These are phyloP conservation scores for Cystobasidium slooffiae DNA, from an alignment of 1,284 basidiomycete species.

Conservation along the genomic window DNA sequence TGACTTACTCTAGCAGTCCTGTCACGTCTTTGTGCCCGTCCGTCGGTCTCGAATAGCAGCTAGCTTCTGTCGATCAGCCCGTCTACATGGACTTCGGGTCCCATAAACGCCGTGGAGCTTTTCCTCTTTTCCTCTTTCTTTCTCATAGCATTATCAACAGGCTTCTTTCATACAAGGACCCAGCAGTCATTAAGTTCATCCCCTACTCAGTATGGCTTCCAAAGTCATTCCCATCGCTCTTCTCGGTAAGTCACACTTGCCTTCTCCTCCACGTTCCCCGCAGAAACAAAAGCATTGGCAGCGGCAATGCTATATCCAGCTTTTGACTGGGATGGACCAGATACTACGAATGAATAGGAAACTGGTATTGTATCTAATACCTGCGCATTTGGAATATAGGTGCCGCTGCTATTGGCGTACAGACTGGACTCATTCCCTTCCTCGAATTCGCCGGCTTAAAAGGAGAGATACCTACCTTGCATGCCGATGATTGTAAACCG, in stretches of 20 bases:
- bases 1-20: too few species aligned
- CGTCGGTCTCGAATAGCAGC: too few species aligned
- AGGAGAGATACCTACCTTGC: constrained; percentile 12
- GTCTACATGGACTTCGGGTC: too few species aligned
- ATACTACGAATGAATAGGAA: neutral
- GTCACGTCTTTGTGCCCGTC: too few species aligned
- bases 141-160: neutral
- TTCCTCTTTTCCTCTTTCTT: too few species aligned
- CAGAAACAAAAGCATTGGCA: neutral
- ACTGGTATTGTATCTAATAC: neutral
- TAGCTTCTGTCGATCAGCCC: too few species aligned
- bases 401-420: constrained; percentile 23
- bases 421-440: constrained; percentile 19
- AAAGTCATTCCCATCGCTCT: constrained; percentile 25
- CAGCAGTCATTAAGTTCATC: neutral
- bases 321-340: neutral
- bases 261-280: neutral
- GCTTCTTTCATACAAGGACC: neutral
- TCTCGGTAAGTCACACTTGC: constrained; percentile 18
- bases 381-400: neutral
- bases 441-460: constrained; percentile 15
- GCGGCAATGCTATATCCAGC: too few species aligned
- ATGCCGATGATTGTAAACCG: constrained; percentile 21
- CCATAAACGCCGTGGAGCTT: too few species aligned
- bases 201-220: constrained; percentile 15